Conservation (phyloP, 169 alveolate species). For the Blepharisma undulans region DNA sequence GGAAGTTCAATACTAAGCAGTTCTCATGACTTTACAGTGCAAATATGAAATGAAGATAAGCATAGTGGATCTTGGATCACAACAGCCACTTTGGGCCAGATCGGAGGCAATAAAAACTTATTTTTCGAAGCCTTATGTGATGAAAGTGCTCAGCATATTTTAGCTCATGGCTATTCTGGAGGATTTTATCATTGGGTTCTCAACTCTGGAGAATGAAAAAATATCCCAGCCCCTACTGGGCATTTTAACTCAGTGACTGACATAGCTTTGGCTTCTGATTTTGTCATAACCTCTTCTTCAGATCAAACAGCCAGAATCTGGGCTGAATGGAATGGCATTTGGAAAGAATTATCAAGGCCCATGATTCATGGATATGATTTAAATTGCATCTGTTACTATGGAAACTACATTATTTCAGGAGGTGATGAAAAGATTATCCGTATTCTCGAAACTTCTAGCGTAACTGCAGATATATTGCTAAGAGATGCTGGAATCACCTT, state of each 20-base stretch:
- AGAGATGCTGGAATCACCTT: not conserved
- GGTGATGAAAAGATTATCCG: conserved; percentile 82
- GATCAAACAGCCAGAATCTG: conserved; percentile 78
- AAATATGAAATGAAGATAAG: conserved; percentile 68
- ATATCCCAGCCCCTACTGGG: conserved; percentile 67
- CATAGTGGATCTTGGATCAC: conserved; percentile 59
- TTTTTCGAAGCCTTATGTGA: conserved; percentile 70
- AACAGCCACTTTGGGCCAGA: conserved; percentile 75
- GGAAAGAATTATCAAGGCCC: conserved; percentile 79
- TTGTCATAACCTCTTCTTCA: conserved; percentile 62
- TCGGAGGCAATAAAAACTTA: conserved; percentile 75
- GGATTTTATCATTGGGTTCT: conserved; percentile 76
- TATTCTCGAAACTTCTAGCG: conserved; percentile 68
- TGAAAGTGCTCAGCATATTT: conserved; percentile 40
- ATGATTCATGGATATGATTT: conserved; percentile 70
- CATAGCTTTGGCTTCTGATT: conserved; percentile 62
- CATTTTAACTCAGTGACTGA: conserved; percentile 79
- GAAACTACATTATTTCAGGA: conserved; percentile 61
- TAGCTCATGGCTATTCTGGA: conserved; percentile 79
- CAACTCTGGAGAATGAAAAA: conserved; percentile 49
- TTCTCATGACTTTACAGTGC: conserved; percentile 75
- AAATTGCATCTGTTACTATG: conserved; percentile 40
- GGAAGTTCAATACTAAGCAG: conserved; percentile 53
- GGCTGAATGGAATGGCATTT: conserved; percentile 44
- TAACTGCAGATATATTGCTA: not conserved